Evolutionary conservation across 805 yeast species (phyloP).

Genomic region (Cyberlindnera mississippiensis): DNA sequence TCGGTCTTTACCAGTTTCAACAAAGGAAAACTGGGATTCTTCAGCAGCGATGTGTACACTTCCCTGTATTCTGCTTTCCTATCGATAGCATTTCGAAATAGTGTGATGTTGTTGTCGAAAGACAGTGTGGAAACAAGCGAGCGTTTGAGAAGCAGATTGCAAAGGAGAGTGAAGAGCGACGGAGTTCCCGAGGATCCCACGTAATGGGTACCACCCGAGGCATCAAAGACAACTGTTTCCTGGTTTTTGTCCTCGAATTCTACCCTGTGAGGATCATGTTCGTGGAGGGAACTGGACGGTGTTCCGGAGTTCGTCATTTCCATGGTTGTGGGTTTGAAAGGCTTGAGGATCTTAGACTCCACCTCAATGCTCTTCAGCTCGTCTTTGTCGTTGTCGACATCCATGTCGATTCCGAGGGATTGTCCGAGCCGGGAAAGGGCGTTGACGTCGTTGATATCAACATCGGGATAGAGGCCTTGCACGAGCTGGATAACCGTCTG

Average conservation of each 20-base stretch:
- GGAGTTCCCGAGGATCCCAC: slow-evolving; percentile 46
- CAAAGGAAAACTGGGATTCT: slow-evolving; percentile 35
- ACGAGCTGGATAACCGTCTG: slow-evolving; percentile 37
- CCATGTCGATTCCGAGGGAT: slow-evolving; percentile 22
- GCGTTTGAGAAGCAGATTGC: slow-evolving; percentile 36
- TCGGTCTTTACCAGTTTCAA: slow-evolving; percentile 29
- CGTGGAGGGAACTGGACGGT: no score
- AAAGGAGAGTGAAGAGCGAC: slow-evolving; percentile 38
- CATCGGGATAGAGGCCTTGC: slow-evolving; percentile 40
- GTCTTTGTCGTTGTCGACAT: slow-evolving; percentile 4
- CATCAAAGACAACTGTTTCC: slow-evolving; percentile 38
- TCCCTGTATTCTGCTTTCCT: slow-evolving; percentile 12
- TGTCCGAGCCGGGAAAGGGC: slow-evolving; percentile 33
- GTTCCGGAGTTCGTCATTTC: neutral
- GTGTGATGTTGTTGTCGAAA: slow-evolving; percentile 30
- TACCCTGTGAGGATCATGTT: neutral
- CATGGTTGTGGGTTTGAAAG: slow-evolving; percentile 18
- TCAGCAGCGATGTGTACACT: slow-evolving; percentile 13
- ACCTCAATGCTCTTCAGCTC: slow-evolving; percentile 16
- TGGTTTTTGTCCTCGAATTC: slow-evolving; percentile 7
- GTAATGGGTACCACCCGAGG: slow-evolving; percentile 44
- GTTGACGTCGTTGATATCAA: slow-evolving; percentile 40
- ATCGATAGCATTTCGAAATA: slow-evolving; percentile 18
- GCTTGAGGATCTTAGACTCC: slow-evolving; percentile 21
- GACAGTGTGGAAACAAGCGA: slow-evolving; percentile 34